Base-by-base conservation (phyloP, 768 basidiomycete genomes). In the Amanita phalloides region DNA sequence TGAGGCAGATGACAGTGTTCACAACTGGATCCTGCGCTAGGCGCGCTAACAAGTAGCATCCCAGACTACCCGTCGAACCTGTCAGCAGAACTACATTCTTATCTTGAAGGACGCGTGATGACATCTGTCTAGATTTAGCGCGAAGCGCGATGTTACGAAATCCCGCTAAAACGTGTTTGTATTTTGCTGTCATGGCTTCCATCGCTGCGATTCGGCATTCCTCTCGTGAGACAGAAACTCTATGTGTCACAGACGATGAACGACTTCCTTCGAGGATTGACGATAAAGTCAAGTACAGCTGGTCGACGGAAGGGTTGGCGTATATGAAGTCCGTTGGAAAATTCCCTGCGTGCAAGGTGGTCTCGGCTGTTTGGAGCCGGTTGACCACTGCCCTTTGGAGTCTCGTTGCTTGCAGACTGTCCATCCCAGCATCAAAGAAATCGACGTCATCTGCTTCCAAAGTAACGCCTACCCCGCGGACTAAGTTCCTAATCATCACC, bases 401-500 rank as follows among this genome's bases (percentile, higher is more conserved):
- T 11, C 66, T 55, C 43, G 58, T 66, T 9, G 70, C 68, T 42
- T 71, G 71, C 28, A 71, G 48, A 48, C 69, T 70, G 52, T 71
- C 70, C 69, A 72, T 68, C 1, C 71, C 71, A 1, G 58, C 59
- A 57, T 71, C 69, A 51, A 72, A 71, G 49, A 72, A 68, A 53
- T 71, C 69, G 13, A 58, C 48, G 10, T 60, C 57, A 38, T 66
- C 61, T 5, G 30, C 33, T 45, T 45, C 51, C 21, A 45, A 23
- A 11, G 54, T 53, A 1, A 56, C 57, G 25, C 58, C 55, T 26
- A 64, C 56, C 13, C 47, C 49, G 4, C 54, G 52, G 36, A 69
- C 65, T 6, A 64, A 57, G 21, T 47, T 48, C 21, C 58, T 62
- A 25, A 63, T 55, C 7, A 57, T 52, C 9, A 57, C 45, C 8